Base-by-base conservation (phyloP, 1,284 basidiomycete genomes). In the Chondrostereum purpureum region DNA sequence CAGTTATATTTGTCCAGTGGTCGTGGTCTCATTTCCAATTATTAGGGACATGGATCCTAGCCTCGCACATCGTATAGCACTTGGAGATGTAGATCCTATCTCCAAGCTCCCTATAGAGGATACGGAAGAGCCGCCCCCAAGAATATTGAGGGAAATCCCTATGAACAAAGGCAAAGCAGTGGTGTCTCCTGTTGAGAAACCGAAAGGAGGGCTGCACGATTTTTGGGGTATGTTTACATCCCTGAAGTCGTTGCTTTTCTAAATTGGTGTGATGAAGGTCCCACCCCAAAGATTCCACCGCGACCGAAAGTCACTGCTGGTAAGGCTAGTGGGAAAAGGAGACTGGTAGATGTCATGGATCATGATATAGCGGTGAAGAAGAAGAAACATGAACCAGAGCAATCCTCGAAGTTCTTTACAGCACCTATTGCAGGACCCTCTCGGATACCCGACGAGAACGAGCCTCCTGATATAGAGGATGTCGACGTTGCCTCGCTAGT, bases 81-180 rank as follows among this genome's bases (percentile, higher is more conserved):
- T 64, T 19, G 94, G 94, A 2, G 79, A 89, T 49, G 60, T 81
- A 22, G 86, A 92, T 63, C 94, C 94, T 2, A 78, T 86, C 43
- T 83, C 82, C 6, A 69, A 77, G 20, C 58, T 74, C 38, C 77
- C 81, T 1, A 49, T 45, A 70, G 66, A 53, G 66, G 60, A 24
- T 77, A 75, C 55, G 62, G 61, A 19, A 75, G 65, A 51, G 61
- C 58, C 27, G 52, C 58, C 53, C 60, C 59, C 43, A 70, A 69
- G 50, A 47, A 58, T 57, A 19, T 61, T 56, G 34, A 63, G 59
- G 27, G 69, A 72, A 37, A 68, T 85, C 52, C 64, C 81, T 22
- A 68, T 64, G 53, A 88, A 84, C 59, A 83, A 88, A 57, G 69
- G 85, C 83, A 53, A 61, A n/a, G n/a, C n/a, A n/a, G n/a, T n/a